Conservation (phyloP, 805 yeast genomes). For the Sporopachydermia quercuum region DNA sequence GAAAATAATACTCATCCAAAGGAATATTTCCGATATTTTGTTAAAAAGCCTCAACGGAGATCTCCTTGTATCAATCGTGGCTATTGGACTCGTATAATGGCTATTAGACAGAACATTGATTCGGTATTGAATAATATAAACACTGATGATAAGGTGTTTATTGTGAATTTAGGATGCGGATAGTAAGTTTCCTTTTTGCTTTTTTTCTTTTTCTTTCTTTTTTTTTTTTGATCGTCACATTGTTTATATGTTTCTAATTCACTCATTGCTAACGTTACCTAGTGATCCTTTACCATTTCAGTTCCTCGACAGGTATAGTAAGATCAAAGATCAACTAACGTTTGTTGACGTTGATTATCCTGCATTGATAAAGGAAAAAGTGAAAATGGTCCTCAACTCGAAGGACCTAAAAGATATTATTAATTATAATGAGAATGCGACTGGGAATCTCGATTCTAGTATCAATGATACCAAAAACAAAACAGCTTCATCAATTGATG, state of each 20-base stretch:
- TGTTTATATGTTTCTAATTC: too few species aligned
- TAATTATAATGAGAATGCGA: constrained; percentile 21
- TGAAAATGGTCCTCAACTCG: constrained; percentile 32
- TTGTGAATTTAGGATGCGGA: constrained; percentile 72
- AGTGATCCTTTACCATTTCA: constrained; percentile 44
- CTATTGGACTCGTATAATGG: constrained; percentile 67
- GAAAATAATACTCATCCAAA: constrained; percentile 5
- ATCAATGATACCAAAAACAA: constrained; percentile 1
- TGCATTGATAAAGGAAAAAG: constrained; percentile 44
- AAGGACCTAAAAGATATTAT: constrained; percentile 31
- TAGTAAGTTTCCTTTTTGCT: constrained; percentile 27
- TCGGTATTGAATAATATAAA: constrained; percentile 25
- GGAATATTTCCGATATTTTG: constrained; percentile 54
- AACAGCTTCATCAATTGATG: constrained; percentile 13
- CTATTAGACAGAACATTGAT: constrained; percentile 38
- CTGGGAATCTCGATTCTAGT: too few species aligned
- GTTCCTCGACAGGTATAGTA: constrained; percentile 21
- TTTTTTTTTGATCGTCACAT: constrained; percentile 12
- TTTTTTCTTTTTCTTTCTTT: constrained; percentile 28
- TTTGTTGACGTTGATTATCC: constrained; percentile 70
- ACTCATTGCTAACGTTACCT: too few species aligned
- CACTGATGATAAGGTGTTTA: constrained; percentile 18
- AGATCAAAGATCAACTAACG: constrained; percentile 19
- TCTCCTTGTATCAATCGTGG: constrained; percentile 76
- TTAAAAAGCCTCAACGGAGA: constrained; percentile 47